Evolutionary conservation across 2,329 filamentous ascomycete genomes (phyloP), one percentile per base, ranked within the genome.

Genomic region (Akanthomyces uredinophilus): DNA sequence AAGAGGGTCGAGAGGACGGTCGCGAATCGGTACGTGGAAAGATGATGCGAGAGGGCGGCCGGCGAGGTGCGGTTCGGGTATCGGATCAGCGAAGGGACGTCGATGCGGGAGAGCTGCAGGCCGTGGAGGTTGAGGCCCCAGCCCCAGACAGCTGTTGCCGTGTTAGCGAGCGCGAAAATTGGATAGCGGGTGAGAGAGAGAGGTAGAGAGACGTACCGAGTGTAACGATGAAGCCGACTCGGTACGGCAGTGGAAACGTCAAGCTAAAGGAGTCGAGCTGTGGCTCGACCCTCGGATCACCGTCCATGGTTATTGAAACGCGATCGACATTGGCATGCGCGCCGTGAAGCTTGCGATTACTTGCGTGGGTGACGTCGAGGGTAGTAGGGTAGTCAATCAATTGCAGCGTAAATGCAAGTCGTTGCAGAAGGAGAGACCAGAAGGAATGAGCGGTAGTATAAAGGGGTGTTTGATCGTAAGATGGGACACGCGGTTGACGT

Each of bases 91-190:
- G 87, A 82, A 22, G 92, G 90, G 61, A 96, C 90, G 75, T 97
- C 92, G 78, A 99, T 96, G 72, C 90, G 90, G 70, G 87, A 81
- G 63, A 86, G 77, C 70, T 88, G 83, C 64, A 98, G 87, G 77
- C 91, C 93, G 73, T 97, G 92, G 46, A 98, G 85, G 78, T 97
- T 98, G 68, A 90, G 76, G 67, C 89, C 92, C 92, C 94, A 99
- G 73, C 91, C 92, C 94, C 94, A 98, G 70, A 96, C 88, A 68
- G 91, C 92, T 96, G 67, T 64, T 22, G 51, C n/a, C 46, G 20
- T 37, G 63, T 37, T 39, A 54, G 49, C 32, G 35, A 29, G 35
- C 4, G 29, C 64, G 52, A 35, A 46, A 41, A 35, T 6, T 3
- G 20, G 13, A 39, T 3, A 39, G 22, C 4, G 29, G 6, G n/a